phyloP scores from a whole-genome alignment of 257 asterid species.

The Vinca minor region DNA sequence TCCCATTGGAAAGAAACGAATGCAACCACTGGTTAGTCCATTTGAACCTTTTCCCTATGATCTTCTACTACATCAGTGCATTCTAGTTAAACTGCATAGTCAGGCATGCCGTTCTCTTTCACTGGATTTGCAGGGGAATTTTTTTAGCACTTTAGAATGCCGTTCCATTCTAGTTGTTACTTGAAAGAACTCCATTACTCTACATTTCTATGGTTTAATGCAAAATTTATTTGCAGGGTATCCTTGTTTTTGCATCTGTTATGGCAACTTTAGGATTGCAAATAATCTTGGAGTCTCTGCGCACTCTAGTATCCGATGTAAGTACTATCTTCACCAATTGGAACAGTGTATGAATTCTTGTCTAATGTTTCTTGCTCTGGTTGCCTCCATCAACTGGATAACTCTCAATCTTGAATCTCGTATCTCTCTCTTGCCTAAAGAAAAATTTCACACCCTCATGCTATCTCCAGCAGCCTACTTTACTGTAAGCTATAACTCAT shows the following conservation, averaged over 20 bases:
- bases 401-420: not conserved
- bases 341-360: not conserved
- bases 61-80: constrained; percentile 1
- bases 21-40: constrained; percentile 54
- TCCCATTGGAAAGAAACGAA: constrained; percentile 53
- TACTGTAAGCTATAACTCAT: not conserved
- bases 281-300: constrained; percentile 41
- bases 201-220: constrained; percentile 5
- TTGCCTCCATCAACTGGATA: not conserved
- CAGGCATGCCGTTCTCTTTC: not conserved
- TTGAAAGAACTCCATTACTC: not conserved
- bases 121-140: not conserved
- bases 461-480: not conserved
- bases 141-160: no score
- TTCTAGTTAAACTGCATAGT: not conserved
- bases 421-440: not conserved
- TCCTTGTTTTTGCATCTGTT: constrained; percentile 55
- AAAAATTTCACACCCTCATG: no score
- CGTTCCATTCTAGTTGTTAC: no score
- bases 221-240: constrained; percentile 32
- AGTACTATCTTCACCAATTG: constrained; percentile 10
- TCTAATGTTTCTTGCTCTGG: constrained; percentile 10
- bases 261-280: constrained; percentile 54
- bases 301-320: constrained; percentile 35
- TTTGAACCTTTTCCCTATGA: not conserved